phyloP scores from a whole-genome alignment of 2,329 filamentous ascomycete species.

The Cercospora beticola region DNA sequence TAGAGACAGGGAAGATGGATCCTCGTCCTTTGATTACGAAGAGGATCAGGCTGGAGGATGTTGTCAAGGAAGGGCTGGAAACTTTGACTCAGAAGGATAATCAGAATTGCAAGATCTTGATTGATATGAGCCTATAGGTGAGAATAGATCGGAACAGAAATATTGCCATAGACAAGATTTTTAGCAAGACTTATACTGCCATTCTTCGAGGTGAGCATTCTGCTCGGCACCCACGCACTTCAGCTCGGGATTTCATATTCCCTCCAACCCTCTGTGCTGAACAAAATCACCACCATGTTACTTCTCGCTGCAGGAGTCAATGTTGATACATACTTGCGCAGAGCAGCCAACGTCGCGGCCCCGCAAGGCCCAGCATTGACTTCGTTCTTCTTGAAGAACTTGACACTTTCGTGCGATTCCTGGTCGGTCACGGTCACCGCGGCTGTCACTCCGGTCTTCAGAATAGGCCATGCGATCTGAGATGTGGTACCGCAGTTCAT shows the following conservation, averaged over 20 bases:
- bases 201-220: neutral
- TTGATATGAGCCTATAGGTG: constrained; percentile 8
- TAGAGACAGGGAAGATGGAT: constrained; percentile 3
- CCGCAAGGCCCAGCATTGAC: constrained; percentile 64
- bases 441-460: constrained; percentile 60
- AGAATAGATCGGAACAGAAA: neutral
- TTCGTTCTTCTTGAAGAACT: constrained; percentile 51
- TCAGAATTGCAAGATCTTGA: constrained; percentile 16
- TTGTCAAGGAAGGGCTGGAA: constrained; percentile 10
- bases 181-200: neutral
- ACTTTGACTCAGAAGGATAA: constrained; percentile 8
- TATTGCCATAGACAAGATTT: neutral
- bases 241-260: constrained; percentile 47
- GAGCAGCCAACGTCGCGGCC: constrained; percentile 57
- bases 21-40: constrained; percentile 12
- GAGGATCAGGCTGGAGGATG: constrained; percentile 13
- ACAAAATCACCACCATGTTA: constrained; percentile 61
- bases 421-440: constrained; percentile 60
- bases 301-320: constrained; percentile 42
- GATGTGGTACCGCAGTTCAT: constrained; percentile 72
- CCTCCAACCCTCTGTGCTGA: constrained; percentile 65
- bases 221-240: neutral
- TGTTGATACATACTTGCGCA: constrained; percentile 48
- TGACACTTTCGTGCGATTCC: constrained; percentile 61
- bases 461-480: constrained; percentile 61